phyloP scores from a whole-genome alignment of 139 green algal species.

The Tetradesmus lagerheimii region DNA sequence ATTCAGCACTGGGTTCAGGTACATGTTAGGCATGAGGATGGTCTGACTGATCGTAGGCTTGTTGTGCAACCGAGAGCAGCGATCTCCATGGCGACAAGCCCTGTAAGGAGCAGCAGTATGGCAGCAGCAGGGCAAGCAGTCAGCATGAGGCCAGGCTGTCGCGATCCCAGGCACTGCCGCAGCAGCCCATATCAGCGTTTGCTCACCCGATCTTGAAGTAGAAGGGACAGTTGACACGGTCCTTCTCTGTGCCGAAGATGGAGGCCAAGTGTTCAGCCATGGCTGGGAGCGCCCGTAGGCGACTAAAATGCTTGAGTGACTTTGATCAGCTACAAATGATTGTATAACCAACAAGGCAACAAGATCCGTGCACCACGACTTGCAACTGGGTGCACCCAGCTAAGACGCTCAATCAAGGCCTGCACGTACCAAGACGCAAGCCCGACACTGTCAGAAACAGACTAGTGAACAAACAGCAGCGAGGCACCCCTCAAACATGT shows the following conservation, averaged over 20 bases:
- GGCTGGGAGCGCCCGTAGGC: constrained; percentile 4
- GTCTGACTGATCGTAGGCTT: constrained; percentile 92
- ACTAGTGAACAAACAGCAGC: no score
- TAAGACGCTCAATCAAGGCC: not conserved
- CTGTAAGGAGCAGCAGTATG: constrained; percentile 56
- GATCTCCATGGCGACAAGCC: constrained; percentile 95
- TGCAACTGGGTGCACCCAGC: not conserved
- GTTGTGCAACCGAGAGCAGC: constrained; percentile 98
- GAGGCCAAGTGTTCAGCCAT: constrained; percentile 98
- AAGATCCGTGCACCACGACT: not conserved
- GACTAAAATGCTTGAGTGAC: not conserved
- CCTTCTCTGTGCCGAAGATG: constrained; percentile 99
- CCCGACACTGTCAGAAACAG: not conserved
- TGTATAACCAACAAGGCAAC: not conserved
- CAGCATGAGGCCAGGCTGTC: not conserved
- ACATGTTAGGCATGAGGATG: constrained; percentile 96
- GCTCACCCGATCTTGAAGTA: constrained; percentile 96
- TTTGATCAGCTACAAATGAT: not conserved
- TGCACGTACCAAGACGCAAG: not conserved
- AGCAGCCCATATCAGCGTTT: not conserved
- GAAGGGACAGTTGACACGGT: constrained; percentile 96
- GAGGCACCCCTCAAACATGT: not conserved
- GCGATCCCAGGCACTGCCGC: not conserved
- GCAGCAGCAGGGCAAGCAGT: not conserved
- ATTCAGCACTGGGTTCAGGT: constrained; percentile 93